Conservation (phyloP, 1,284 basidiomycete species). For the Tranzscheliella williamsii region DNA sequence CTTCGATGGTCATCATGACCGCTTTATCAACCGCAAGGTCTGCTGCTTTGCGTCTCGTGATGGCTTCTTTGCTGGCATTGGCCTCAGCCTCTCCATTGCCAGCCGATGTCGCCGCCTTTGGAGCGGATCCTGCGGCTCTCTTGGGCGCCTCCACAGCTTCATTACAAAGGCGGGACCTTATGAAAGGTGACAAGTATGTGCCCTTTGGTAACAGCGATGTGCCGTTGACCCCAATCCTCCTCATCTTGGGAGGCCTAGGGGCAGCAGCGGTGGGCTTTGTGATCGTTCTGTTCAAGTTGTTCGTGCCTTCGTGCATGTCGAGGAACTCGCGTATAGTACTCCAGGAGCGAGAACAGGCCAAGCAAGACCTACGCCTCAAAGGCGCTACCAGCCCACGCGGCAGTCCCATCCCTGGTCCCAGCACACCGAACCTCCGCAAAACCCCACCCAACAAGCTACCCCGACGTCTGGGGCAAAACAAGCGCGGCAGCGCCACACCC, state of each 20-base stretch:
- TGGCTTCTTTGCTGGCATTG: no score
- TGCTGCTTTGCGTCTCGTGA: no score
- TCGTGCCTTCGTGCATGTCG: constrained; percentile 24
- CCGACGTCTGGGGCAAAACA: constrained; percentile 20
- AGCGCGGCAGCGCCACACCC: constrained; percentile 11
- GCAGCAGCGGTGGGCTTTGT: constrained; percentile 11
- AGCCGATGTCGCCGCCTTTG: no score
- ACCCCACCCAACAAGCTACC: constrained; percentile 25
- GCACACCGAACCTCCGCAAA: constrained; percentile 10
- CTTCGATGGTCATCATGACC: no score
- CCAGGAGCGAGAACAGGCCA: constrained; percentile 29
- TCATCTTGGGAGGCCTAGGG: constrained; percentile 23
- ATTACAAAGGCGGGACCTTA: constrained; percentile 34
- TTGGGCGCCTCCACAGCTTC: no score
- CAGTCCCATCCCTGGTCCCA: constrained; percentile 17
- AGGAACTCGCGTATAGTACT: constrained; percentile 24
- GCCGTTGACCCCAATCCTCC: constrained; percentile 26
- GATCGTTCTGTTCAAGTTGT: constrained; percentile 16
- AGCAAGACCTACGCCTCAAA: constrained; percentile 26
- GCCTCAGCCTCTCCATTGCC: constrained; percentile 13
- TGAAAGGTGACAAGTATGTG: constrained; percentile 39
- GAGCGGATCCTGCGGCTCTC: no score
- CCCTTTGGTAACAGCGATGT: constrained; percentile 26
- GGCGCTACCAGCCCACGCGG: constrained; percentile 23
- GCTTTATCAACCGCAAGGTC: no score